Percentiles rank a stretch among this genome's conserved stretches.
Conservation (phyloP, 1,284 basidiomycete genomes). For the Agroathelia rolfsii region DNA sequence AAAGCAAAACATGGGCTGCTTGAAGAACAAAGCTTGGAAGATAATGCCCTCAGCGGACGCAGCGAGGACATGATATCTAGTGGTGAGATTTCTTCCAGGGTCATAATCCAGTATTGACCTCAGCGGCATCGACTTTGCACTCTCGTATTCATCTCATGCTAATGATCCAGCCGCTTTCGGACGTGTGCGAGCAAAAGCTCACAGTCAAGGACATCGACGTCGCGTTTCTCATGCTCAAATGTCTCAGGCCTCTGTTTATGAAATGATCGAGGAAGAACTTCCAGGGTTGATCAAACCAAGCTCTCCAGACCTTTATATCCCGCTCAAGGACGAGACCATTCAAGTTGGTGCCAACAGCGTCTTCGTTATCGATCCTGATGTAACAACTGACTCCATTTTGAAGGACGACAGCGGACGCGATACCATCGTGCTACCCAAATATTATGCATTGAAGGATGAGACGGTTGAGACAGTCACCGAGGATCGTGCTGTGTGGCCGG, state of each 20-base stretch:
- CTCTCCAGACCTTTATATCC: conserved; percentile 10
- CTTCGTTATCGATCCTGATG: conserved; percentile 48
- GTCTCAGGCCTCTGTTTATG: conserved; percentile 61
- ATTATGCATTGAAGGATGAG: conserved; percentile 60
- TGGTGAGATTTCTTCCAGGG: conserved; percentile 36
- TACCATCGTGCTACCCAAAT: conserved; percentile 50
- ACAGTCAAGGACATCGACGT: conserved; percentile 58
- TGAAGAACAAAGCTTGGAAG: conserved; percentile 58
- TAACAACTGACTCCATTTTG: conserved; percentile 33
- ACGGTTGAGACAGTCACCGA: conserved; percentile 56
- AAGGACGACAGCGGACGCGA: conserved; percentile 59
- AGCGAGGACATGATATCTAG: conserved; percentile 50
- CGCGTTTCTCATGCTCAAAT: conserved; percentile 52
- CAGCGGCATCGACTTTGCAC: conserved; percentile 41
- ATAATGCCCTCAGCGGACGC: conserved; percentile 45
- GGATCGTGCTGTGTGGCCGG: conserved; percentile 54
- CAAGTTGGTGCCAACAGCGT: conserved; percentile 29
- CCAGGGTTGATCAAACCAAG: too few relatives aligned
- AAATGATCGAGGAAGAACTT: conserved; percentile 68
- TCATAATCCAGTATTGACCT: conserved; percentile 71
- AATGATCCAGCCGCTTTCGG: too few relatives aligned
- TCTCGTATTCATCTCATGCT: conserved; percentile 35
- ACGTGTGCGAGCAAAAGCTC: conserved; percentile 36
- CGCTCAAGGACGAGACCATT: too few relatives aligned
- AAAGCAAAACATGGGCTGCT: conserved; percentile 49